Evolutionary conservation across 768 basidiomycete genomes (phyloP), one percentile per base, ranked within the genome.

Genomic region (Nidularia sp.): DNA sequence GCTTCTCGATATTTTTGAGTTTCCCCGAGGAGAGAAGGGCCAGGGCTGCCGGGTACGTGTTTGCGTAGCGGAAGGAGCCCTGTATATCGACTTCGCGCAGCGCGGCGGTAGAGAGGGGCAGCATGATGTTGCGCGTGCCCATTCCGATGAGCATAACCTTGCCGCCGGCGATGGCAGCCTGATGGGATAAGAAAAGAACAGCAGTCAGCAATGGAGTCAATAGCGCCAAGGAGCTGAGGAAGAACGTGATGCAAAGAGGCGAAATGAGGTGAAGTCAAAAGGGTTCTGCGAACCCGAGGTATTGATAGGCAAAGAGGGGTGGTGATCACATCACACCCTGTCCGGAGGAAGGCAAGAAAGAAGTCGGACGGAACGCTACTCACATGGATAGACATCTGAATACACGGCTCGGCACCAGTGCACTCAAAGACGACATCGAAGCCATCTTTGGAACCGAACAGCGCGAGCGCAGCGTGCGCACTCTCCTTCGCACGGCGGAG

Each of bases 401-500:
- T 92, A 63, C 90, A 92, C 34, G 84, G 77, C 67, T 96, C 93
- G 2, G 92, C 93, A 55, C 95, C 95, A 9, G 93, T 94, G 70
- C 95, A 98, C 68, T 98, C 95, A 62, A 95, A 90, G 47, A 98
- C 87, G 62, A 90, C 76, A 66, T 97, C 93, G 70, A 93, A 96
- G 32, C 96, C 96, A 29, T 91, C 85, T 22, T 75, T 74, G 54
- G 77, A 70, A 54, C 68, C 72, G 62, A 91, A 89, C 49, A 74
- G 66, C 47, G 71, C 62, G 52, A 92, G 73, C 5, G 81, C 78
- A 6, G 66, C 62, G 41, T 72, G 66, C 6, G 80, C 74, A 57
- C 69, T 78, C 53, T 84, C 82, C 66, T 81, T 83, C n/a, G 85
- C 84, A 5, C 72, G 73, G 47, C 75, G 74, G 48, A 82, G 80